Conservation (phyloP, 2,329 filamentous ascomycete species). For the Clonostachys solani region DNA sequence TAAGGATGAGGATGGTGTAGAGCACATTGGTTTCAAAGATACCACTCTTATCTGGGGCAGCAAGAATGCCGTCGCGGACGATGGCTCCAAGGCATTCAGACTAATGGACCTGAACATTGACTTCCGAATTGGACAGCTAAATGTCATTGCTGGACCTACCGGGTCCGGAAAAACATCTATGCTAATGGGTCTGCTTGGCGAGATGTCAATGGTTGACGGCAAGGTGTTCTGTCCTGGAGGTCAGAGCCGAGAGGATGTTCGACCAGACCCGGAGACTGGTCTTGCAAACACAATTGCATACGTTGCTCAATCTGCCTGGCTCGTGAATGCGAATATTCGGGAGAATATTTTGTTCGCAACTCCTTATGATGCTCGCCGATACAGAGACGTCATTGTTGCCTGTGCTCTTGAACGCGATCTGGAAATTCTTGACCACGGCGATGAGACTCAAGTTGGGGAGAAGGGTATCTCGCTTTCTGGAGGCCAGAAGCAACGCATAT, state of each 20-base stretch:
- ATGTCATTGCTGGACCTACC: conserved; percentile 88
- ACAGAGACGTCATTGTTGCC: conserved; percentile 82
- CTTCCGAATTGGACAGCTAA: conserved; percentile 82
- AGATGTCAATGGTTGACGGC: conserved; percentile 86
- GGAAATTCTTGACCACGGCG: conserved; percentile 86
- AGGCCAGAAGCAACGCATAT: conserved; percentile 91
- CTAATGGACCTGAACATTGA: conserved; percentile 79
- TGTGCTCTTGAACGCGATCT: conserved; percentile 90
- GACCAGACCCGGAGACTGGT: conserved; percentile 74
- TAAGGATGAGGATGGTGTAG: conserved; percentile 62
- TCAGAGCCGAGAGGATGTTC: conserved; percentile 79
- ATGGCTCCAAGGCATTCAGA: conserved; percentile 71
- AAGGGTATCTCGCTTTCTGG: conserved; percentile 96
- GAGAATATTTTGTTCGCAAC: conserved; percentile 94
- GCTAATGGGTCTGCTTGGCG: conserved; percentile 90
- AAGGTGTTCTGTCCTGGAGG: conserved; percentile 82
- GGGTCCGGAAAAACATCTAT: conserved; percentile 95
- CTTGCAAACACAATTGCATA: conserved; percentile 92
- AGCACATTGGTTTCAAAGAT: conserved; percentile 78
- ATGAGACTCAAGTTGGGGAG: conserved; percentile 91
- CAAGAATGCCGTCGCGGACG: conserved; percentile 53
- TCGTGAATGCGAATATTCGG: conserved; percentile 92
- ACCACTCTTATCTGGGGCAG: conserved; percentile 89
- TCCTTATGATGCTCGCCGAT: conserved; percentile 74
- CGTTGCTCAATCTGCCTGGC: conserved; percentile 94